Evolutionary conservation across 768 basidiomycete genomes (phyloP), one percentile per base, ranked within the genome.

Genomic region (Omphalotus guepiniiformis): DNA sequence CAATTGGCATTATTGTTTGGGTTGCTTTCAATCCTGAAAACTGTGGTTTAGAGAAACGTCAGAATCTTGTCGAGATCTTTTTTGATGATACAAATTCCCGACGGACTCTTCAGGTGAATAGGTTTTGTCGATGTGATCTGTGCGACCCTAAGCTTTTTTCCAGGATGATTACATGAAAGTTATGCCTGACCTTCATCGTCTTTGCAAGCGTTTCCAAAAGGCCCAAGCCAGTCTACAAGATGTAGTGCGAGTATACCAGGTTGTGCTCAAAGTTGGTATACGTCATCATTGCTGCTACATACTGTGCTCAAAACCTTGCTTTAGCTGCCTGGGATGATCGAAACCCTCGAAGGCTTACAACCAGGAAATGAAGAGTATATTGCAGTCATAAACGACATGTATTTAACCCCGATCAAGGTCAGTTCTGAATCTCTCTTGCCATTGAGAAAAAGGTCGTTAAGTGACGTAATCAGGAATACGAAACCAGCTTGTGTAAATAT

Each of bases 161-260:
- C 54, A 95, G 90, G 86, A 93, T 45, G 89, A 93, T 26, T 89
- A 81, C 58, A 71, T 99, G 57, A 92, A 89, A 58, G 62, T 79
- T 15, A 93, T 99, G 83, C 96, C 96, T 0, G 96, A 99, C 61
- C 80, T 99, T 63, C 87, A 86, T 54, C 81, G 96, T 2, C 76
- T 99, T 18, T 84, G 85, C 59, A 98, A 98, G 63, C 80, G 88
- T 15, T 94, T 99, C 67, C 86, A 91, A 63, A 88, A 86, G 53
- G 76, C 81, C 0, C 75, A 80, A 4, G 93, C 93, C 0, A 82
- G 82, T 0, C 76, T 99, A 4, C 93, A 98, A 57, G 94, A 99
- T 57, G 93, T 98, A 6, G 93, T 98, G 8, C 82, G 95, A 2
- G 86, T 95, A 0, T 97, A 97, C 61, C 95, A 99, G 62, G 93